Evolutionary conservation across 805 yeast species (phyloP).

Genomic region (Kluyveromyces lactis): DNA sequence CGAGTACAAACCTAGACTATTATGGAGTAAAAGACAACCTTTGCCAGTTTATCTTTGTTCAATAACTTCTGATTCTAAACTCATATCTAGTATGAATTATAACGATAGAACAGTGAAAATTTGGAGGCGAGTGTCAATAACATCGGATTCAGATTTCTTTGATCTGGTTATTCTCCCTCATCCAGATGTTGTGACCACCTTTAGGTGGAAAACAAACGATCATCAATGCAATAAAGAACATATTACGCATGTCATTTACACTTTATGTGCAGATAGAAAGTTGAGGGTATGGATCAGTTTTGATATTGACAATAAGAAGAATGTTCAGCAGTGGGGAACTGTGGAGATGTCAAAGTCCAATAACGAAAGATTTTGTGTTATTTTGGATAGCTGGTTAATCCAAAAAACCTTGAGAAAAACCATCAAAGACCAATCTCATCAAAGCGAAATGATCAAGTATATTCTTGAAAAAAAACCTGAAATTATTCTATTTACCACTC

Average conservation of each 20-base stretch:
- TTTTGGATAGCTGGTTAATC: conserved; percentile 35
- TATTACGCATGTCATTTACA: conserved; percentile 49
- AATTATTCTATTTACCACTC: conserved; percentile 35
- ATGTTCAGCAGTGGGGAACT: conserved; percentile 50
- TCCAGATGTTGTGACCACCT: conserved; percentile 44
- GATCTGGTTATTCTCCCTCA: conserved; percentile 66
- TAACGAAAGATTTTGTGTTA: conserved; percentile 28
- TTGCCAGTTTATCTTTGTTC: conserved; percentile 48
- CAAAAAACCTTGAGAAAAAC: conserved; percentile 17
- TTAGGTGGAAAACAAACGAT: conserved; percentile 48
- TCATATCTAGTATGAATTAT: conserved; percentile 55
- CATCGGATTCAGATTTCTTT: conserved; percentile 52
- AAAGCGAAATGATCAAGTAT: conserved; percentile 19
- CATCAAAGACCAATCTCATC: conserved; percentile 3
- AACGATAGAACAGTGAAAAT: conserved; percentile 64
- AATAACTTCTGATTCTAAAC: conserved; percentile 59
- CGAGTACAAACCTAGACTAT: conserved; percentile 21
- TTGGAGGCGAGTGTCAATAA: conserved; percentile 71
- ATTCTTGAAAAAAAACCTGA: conserved; percentile 31
- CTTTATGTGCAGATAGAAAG: conserved; percentile 50
- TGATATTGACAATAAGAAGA: conserved; percentile 49
- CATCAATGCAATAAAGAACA: conserved; percentile 25
- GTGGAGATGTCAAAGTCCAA: conserved; percentile 22
- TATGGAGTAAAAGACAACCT: conserved; percentile 44
- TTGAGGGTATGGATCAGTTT: conserved; percentile 65